Base-by-base conservation (phyloP, 345 rosid genomes). In the Populus alba region DNA sequence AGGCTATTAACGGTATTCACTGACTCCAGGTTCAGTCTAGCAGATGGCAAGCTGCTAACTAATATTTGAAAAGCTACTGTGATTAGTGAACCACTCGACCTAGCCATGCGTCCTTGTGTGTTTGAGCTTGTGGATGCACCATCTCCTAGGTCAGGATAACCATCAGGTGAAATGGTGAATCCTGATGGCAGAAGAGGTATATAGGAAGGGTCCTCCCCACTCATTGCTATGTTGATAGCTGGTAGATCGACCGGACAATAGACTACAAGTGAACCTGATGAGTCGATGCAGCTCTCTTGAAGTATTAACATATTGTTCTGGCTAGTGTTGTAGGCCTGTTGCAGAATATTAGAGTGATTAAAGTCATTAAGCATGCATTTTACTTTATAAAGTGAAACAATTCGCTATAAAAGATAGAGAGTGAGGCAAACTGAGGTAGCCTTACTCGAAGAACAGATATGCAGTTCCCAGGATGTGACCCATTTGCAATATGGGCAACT, bases 151-250 rank as follows among this genome's bases (percentile, higher is more conserved):
- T 88, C 89, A 0, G 65, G 77, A 71, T 65, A 86, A 8, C 97
- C 94, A 22, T 94, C 97, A 0, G 97, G 88, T n/a, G 91, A 87
- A 49, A 96, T 88, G 4, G 97, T 73, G 79, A 94, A 93, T 20
- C 99, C 99, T 16, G 99, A 96, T n/a, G 99, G 95, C n/a, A 94
- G 87, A 25, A 94, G 82, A 0, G 97, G 97, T 51, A 96, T 89
- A 85, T 85, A 91, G 22, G 97, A 92, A 8, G 99, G 91, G 75
- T 96, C 99, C 71, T 92, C 98, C 0, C 98, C 99, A 29, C 89
- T 94, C 95, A 94, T 92, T 73, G 97, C 97, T n/a, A 94, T 81
- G 88, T 92, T 89, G 78, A 96, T 81, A 15, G 94, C 91, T 1
- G 95, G 84, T 73, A 94, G 85, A 77, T 96, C 99, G 39, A 96